A percentile compares a stretch with the other conserved stretches of the same genome.
Evolutionary conservation across 108 stramenopile species (phyloP).

Genomic region (Conticribra weissflogii): DNA sequence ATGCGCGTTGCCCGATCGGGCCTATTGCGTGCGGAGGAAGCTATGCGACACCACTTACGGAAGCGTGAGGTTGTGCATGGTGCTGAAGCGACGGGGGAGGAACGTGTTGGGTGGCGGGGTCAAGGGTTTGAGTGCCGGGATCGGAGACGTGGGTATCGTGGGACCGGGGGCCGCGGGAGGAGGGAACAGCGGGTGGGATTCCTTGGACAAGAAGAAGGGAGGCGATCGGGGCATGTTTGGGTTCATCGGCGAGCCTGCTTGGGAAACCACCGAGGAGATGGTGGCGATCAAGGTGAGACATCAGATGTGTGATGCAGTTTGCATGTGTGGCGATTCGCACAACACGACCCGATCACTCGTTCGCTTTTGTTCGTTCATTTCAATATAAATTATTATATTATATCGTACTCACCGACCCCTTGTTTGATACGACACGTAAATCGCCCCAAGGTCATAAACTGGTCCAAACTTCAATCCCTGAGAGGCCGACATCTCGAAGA

Average conservation of each 20-base stretch:
- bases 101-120: background rate
- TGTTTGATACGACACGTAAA: background rate
- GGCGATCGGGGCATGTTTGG: background rate
- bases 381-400: background rate
- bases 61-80: slow-evolving; percentile 33
- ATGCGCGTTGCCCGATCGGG: slow-evolving; percentile 28
- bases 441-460: slow-evolving; percentile 20
- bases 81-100: slow-evolving; percentile 30
- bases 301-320: background rate
- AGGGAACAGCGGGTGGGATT: too few relatives aligned
- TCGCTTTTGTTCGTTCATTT: background rate
- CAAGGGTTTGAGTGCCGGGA: background rate
- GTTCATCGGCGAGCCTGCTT: slow-evolving; percentile 19
- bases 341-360: background rate
- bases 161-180: background rate
- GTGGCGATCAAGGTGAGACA: slow-evolving; percentile 42
- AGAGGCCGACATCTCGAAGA: slow-evolving; percentile 49
- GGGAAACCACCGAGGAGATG: slow-evolving; percentile 48
- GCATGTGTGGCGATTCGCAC: background rate
- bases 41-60: slow-evolving; percentile 42
- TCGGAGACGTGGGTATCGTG: background rate
- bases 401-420: background rate
- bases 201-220: too few relatives aligned
- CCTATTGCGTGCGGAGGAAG: slow-evolving; percentile 42
- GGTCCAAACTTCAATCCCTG: slow-evolving; percentile 32